phyloP scores from a whole-genome alignment of 192 early-diverging fungal genomes.

The Coemansia sp. region DNA sequence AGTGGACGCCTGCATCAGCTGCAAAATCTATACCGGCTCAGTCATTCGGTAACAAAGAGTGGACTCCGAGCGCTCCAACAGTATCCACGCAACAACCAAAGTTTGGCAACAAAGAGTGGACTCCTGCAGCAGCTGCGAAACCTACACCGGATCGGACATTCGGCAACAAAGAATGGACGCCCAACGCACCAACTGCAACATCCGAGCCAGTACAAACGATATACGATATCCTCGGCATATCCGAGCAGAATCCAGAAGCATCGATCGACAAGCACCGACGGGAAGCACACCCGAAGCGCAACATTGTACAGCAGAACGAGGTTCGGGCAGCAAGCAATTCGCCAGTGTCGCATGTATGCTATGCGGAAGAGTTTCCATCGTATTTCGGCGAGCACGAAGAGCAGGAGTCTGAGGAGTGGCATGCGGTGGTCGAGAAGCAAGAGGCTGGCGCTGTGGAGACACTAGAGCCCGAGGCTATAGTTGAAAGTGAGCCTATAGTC shows the following conservation, averaged over 20 bases:
- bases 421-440: not conserved
- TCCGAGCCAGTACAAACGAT: slow-evolving; percentile 19
- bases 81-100: not conserved
- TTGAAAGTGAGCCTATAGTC: not conserved
- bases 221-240: slow-evolving; percentile 42
- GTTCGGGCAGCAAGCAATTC: slow-evolving; percentile 9
- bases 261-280: not conserved
- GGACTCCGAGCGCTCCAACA: not conserved
- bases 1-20: not conserved
- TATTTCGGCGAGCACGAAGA: slow-evolving; percentile 6
- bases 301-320: not conserved
- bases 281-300: not conserved
- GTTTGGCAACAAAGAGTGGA: not conserved
- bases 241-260: slow-evolving; percentile 15
- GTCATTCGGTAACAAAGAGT: not conserved
- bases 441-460: not conserved
- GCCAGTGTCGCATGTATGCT: slow-evolving; percentile 20
- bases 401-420: no score
- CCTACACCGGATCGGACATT: slow-evolving; percentile 5
- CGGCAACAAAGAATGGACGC: slow-evolving; percentile 35
- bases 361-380: slow-evolving; percentile 18
- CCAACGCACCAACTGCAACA: not conserved
- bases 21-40: not conserved
- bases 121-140: not conserved
- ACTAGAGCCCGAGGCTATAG: not conserved